Conservation (phyloP, 2,329 filamentous ascomycete species). For the Aureobasidium lini region DNA sequence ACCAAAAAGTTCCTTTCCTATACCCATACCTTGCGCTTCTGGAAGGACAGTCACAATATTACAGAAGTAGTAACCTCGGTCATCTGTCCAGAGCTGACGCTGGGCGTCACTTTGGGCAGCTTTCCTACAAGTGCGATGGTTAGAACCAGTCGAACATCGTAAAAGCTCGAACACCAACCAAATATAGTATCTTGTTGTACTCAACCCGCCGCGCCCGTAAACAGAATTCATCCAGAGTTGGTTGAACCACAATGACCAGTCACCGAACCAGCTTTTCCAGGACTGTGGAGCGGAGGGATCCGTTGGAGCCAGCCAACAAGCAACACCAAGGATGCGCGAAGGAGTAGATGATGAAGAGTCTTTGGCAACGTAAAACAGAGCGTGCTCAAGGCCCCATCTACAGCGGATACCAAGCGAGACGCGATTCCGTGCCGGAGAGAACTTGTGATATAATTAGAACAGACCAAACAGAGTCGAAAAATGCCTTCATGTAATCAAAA, state of each 20-base stretch:
- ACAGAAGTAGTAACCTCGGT: slow-evolving; percentile 65
- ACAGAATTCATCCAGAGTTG: slow-evolving; percentile 61
- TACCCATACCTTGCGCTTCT: slow-evolving; percentile 56
- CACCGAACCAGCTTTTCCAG: slow-evolving; percentile 52
- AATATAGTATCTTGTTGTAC: slow-evolving; percentile 61
- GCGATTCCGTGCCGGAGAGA: slow-evolving; percentile 53
- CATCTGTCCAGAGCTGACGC: slow-evolving; percentile 55
- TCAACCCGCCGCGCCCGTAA: slow-evolving; percentile 62
- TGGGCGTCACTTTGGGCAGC: slow-evolving; percentile 56
- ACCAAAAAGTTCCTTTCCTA: slow-evolving; percentile 58
- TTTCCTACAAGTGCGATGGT: slow-evolving; percentile 35
- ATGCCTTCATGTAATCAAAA: not conserved
- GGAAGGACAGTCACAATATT: slow-evolving; percentile 66
- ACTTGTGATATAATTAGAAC: slow-evolving; percentile 35
- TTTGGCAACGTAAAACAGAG: slow-evolving; percentile 63
- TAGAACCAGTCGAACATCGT: not conserved
- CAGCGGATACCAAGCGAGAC: slow-evolving; percentile 59
- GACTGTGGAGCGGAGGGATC: slow-evolving; percentile 40
- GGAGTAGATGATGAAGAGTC: slow-evolving; percentile 38
- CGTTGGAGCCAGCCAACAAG: slow-evolving; percentile 61
- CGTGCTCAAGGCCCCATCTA: slow-evolving; percentile 62
- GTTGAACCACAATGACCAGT: slow-evolving; percentile 57
- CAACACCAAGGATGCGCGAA: slow-evolving; percentile 56
- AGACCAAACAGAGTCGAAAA: not conserved
- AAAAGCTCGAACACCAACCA: slow-evolving; percentile 37